phyloP scores from a whole-genome alignment of 1,139 yeast species.

The Starmera stellimalicola region DNA sequence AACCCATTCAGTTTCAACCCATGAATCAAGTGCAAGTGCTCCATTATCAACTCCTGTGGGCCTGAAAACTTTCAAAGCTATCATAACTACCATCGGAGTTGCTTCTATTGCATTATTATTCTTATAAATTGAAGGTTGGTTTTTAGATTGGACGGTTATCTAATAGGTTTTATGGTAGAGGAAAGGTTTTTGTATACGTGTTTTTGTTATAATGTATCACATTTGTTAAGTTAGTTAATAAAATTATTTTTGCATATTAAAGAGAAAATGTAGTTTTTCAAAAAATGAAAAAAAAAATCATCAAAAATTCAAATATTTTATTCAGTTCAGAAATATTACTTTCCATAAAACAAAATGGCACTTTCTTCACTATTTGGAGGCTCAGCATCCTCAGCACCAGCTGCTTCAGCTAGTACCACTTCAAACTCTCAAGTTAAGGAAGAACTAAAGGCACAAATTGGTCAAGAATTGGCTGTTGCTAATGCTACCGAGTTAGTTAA shows the following conservation, averaged over 20 bases:
- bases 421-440: slow-evolving; percentile 33
- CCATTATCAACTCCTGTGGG: slow-evolving; percentile 2
- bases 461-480: slow-evolving; percentile 79
- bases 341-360: slow-evolving; percentile 20
- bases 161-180: no score
- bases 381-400: slow-evolving; percentile 21
- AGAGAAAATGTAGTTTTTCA: no score
- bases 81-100: slow-evolving; percentile 4
- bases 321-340: background rate
- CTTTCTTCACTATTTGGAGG: slow-evolving; percentile 35
- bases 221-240: no score
- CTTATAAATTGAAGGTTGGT: no score
- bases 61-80: slow-evolving; percentile 5
- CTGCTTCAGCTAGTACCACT: slow-evolving; percentile 22
- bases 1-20: background rate
- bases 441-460: slow-evolving; percentile 61
- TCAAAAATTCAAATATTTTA: background rate
- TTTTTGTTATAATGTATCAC: no score
- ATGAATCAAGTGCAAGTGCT: no score
- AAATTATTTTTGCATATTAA: no score
- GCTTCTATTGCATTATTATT: no score
- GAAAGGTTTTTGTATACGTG: no score
- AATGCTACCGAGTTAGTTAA: slow-evolving; percentile 83
- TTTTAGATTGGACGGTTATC: no score
- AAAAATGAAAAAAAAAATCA: background rate